phyloP scores from a whole-genome alignment of 345 rosid species.

The Eucalyptus caleyi region DNA sequence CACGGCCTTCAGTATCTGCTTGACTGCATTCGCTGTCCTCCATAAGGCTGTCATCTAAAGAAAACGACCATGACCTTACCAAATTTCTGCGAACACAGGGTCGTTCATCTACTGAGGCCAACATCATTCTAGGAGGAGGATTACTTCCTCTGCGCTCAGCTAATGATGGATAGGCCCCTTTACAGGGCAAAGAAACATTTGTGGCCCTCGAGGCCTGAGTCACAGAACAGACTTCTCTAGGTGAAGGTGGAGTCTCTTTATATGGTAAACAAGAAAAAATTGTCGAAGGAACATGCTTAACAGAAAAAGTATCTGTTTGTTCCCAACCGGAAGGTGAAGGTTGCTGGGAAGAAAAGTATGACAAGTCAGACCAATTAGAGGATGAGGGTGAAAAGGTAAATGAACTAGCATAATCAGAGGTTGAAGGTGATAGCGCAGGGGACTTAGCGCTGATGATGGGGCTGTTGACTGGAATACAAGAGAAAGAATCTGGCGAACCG shows the following conservation, averaged over 20 bases:
- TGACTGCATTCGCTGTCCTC: constrained; percentile 5
- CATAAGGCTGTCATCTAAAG: constrained; percentile 20
- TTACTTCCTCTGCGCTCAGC: constrained; percentile 63
- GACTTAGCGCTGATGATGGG: constrained; percentile 40
- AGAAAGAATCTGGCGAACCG: constrained; percentile 29
- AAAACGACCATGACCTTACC: constrained; percentile 43
- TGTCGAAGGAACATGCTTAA: constrained; percentile 2
- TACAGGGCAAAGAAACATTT: constrained; percentile 5
- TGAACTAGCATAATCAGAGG: constrained; percentile 56
- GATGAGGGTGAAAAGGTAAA: constrained; percentile 62
- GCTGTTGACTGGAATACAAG: constrained; percentile 19
- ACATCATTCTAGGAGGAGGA: constrained; percentile 41
- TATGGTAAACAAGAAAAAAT: constrained; percentile 6
- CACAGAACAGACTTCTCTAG: constrained; percentile 2
- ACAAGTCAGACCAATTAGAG: constrained; percentile 60
- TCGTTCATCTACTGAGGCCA: constrained; percentile 26
- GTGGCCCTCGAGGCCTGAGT: constrained; percentile 6
- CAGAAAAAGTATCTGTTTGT: constrained; percentile 8
- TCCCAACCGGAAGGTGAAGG: constrained; percentile 54
- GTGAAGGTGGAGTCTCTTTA: constrained; percentile 11
- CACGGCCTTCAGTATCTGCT: not conserved
- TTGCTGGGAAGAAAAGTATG: constrained; percentile 44
- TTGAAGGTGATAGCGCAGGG: constrained; percentile 56
- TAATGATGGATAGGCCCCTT: constrained; percentile 26
- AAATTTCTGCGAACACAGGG: constrained; percentile 10